These are phyloP conservation scores for Pachysandra terminalis DNA, from an alignment of 164 flowering plant species.

Conservation along the genomic window DNA sequence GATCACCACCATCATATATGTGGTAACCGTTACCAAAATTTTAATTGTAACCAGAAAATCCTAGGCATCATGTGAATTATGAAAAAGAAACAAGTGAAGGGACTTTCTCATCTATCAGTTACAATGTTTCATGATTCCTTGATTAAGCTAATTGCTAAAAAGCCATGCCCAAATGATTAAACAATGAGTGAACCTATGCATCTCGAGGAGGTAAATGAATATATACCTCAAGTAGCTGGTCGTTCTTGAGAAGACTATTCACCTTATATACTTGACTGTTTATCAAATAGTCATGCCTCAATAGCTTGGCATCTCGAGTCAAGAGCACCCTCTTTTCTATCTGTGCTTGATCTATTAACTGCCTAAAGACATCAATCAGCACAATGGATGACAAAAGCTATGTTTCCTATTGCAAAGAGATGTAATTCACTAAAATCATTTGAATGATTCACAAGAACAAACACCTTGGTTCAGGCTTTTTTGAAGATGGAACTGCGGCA, in stretches of 20 bases:
- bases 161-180: not conserved
- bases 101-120: not conserved
- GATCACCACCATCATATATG: too few relatives aligned
- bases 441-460: slow-evolving; percentile 4
- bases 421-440: not conserved
- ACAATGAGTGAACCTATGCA: not conserved
- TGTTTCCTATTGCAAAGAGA: not conserved
- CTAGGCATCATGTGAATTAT: not conserved
- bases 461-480: slow-evolving; percentile 88
- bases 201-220: not conserved
- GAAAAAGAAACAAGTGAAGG: too few relatives aligned
- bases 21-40: too few relatives aligned
- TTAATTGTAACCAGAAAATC: not conserved
- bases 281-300: slow-evolving; percentile 69
- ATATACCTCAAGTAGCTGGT: slow-evolving; percentile 87
- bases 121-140: not conserved
- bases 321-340: slow-evolving; percentile 84
- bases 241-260: slow-evolving; percentile 83
- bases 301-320: slow-evolving; percentile 85
- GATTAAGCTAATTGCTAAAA: too few relatives aligned
- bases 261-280: slow-evolving; percentile 73
- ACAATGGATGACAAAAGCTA: not conserved
- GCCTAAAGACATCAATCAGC: slow-evolving; percentile 41
- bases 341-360: slow-evolving; percentile 64
- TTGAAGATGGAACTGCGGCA: slow-evolving; percentile 77